A percentile compares a stretch with the other conserved stretches of the same genome.
These are phyloP conservation scores for Leucogyrophana mollusca DNA, from an alignment of 768 basidiomycete genomes.

Conservation along the genomic window DNA sequence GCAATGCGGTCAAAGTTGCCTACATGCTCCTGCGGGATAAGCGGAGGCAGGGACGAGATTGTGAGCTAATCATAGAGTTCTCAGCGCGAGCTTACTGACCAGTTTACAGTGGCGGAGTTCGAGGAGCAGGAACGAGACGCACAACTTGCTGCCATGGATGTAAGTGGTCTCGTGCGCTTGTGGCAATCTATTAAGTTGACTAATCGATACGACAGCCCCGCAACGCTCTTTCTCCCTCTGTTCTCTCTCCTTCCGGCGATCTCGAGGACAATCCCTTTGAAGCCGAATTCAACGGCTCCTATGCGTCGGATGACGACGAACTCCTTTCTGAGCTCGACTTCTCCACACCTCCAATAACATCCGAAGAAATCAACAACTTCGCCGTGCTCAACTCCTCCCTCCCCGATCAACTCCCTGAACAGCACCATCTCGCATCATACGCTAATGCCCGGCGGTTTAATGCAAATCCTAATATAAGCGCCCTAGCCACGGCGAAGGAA, in stretches of 20 bases:
- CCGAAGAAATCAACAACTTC: slow-evolving; percentile 60
- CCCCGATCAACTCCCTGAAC: slow-evolving; percentile 58
- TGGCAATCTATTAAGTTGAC: slow-evolving; percentile 5
- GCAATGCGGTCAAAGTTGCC: slow-evolving; percentile 94
- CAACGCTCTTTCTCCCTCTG: slow-evolving; percentile 63
- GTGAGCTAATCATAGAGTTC: slow-evolving; percentile 24
- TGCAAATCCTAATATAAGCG: slow-evolving; percentile 29
- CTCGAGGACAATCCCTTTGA: slow-evolving; percentile 81
- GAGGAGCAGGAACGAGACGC: slow-evolving; percentile 88
- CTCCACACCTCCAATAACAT: slow-evolving; percentile 36
- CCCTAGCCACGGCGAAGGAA: slow-evolving; percentile 48
- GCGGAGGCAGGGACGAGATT: slow-evolving; percentile 74
- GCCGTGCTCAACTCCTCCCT: slow-evolving; percentile 90
- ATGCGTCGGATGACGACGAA: slow-evolving; percentile 53
- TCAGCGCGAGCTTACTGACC: slow-evolving; percentile 13
- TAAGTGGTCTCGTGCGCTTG: slow-evolving; percentile 36
- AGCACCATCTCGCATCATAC: slow-evolving; percentile 71
- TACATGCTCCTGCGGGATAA: slow-evolving; percentile 94
- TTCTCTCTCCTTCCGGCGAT: slow-evolving; percentile 63
- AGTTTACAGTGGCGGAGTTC: slow-evolving; percentile 61
- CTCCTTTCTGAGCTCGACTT: slow-evolving; percentile 54
- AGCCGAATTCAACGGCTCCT: slow-evolving; percentile 52
- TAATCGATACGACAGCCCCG: slow-evolving; percentile 50
- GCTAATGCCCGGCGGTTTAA: slow-evolving; percentile 41
- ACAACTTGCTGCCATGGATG: slow-evolving; percentile 76